Conservation (phyloP, 1,139 yeast species). For the Trichomonascaceae sp. region DNA sequence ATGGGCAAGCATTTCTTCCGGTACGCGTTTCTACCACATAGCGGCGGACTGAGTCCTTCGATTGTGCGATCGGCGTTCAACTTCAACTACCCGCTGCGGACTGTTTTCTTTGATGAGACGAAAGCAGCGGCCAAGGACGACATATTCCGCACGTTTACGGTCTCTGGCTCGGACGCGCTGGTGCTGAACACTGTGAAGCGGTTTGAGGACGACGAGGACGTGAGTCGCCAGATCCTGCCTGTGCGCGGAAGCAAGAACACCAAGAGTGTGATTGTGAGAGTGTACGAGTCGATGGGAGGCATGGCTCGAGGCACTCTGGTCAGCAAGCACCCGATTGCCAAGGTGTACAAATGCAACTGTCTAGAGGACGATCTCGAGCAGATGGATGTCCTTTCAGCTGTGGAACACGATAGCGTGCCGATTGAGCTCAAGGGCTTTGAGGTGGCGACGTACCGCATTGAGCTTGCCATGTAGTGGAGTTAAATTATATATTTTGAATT, state of each 20-base stretch:
- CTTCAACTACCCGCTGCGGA: slow-evolving; percentile 48
- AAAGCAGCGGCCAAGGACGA: slow-evolving; percentile 8
- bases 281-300: slow-evolving; percentile 85
- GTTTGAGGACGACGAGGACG: slow-evolving; percentile 67
- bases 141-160: slow-evolving; percentile 17
- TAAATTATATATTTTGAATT: slow-evolving; percentile 1
- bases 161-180: slow-evolving; percentile 41
- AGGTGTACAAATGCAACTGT: slow-evolving; percentile 50
- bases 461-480: slow-evolving; percentile 6
- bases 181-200: slow-evolving; percentile 71
- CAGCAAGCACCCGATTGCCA: slow-evolving; percentile 31
- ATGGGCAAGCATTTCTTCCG: slow-evolving; percentile 79
- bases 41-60: slow-evolving; percentile 45
- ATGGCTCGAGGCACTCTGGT: slow-evolving; percentile 38
- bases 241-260: slow-evolving; percentile 34
- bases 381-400: slow-evolving; percentile 20
- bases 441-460: slow-evolving; percentile 39
- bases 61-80: slow-evolving; percentile 68
- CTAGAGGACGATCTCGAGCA: slow-evolving; percentile 52
- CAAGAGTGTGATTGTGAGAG: slow-evolving; percentile 44
- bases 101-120: slow-evolving; percentile 9
- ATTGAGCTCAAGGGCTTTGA: slow-evolving; percentile 59
- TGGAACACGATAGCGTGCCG: slow-evolving; percentile 27
- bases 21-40: slow-evolving; percentile 77
- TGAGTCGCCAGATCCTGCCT: slow-evolving; percentile 28